phyloP scores from a whole-genome alignment of 2,329 filamentous ascomycete species.

The Mycogone perniciosa region DNA sequence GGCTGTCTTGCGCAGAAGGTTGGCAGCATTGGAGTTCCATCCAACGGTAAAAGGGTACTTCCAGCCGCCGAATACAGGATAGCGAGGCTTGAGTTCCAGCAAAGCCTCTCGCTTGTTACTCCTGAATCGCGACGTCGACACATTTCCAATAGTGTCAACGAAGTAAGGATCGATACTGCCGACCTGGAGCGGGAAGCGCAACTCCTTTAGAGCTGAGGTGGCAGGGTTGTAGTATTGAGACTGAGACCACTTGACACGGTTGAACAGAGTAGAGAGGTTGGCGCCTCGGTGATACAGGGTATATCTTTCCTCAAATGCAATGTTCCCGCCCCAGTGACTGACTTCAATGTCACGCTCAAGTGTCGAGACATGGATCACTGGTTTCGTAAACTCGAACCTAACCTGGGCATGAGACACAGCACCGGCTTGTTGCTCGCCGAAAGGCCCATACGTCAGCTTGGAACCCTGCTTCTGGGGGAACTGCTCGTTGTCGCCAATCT shows the following conservation, averaged over 20 bases:
- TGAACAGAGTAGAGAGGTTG: conserved; percentile 65
- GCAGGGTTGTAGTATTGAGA: conserved; percentile 69
- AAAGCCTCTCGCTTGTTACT: conserved; percentile 69
- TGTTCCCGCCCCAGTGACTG: conserved; percentile 95
- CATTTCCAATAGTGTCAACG: conserved; percentile 92
- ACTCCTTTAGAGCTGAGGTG: conserved; percentile 70
- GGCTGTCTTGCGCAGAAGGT: conserved; percentile 62
- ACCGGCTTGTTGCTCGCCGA: conserved; percentile 73
- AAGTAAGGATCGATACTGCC: conserved; percentile 89
- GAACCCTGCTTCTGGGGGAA: conserved; percentile 75
- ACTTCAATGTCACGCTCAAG: conserved; percentile 91
- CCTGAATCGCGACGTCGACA: conserved; percentile 87
- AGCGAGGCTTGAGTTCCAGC: conserved; percentile 86
- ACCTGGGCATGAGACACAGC: conserved; percentile 66
- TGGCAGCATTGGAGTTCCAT: conserved; percentile 82
- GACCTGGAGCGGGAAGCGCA: conserved; percentile 71
- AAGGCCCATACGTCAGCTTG: conserved; percentile 86
- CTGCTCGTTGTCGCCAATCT: conserved; percentile 58
- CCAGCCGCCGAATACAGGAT: conserved; percentile 96
- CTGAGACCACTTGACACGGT: conserved; percentile 69
- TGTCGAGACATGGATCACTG: conserved; percentile 69
- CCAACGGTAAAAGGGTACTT: conserved; percentile 96
- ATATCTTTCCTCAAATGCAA: conserved; percentile 92
- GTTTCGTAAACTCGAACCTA: conserved; percentile 93
- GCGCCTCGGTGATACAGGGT: conserved; percentile 82